phyloP scores from a whole-genome alignment of 345 rosid genomes.

The Acer campestre region DNA sequence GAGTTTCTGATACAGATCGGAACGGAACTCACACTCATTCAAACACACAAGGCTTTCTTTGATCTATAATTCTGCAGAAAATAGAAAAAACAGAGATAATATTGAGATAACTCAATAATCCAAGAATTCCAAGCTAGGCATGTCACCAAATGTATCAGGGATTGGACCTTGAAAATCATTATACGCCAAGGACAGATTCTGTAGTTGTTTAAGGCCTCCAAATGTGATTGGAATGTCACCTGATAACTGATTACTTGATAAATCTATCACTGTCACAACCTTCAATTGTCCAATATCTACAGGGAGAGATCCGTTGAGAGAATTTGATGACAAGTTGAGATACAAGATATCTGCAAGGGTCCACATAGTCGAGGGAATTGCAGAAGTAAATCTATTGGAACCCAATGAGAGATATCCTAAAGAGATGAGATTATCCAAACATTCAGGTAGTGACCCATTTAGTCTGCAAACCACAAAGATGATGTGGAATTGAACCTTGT shows the following conservation, averaged over 20 bases:
- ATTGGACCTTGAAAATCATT: slow-evolving; percentile 23
- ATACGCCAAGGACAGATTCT: neutral
- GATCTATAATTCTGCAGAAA: too few relatives aligned
- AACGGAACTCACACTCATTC: too few relatives aligned
- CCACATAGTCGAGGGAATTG: slow-evolving; percentile 24
- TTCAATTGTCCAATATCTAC: slow-evolving; percentile 18
- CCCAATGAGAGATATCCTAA: neutral
- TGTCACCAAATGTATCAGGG: slow-evolving; percentile 22
- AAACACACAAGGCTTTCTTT: too few relatives aligned
- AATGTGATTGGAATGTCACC: slow-evolving; percentile 14
- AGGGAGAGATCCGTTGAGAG: slow-evolving; percentile 12
- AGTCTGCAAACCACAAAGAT: slow-evolving; percentile 14
- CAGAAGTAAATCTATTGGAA: slow-evolving; percentile 17
- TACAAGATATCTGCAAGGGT: slow-evolving; percentile 13
- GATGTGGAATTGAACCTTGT: slow-evolving; percentile 1
- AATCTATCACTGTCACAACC: slow-evolving; percentile 13
- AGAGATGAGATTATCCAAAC: slow-evolving; percentile 13
- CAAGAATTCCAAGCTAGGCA: slow-evolving; percentile 23
- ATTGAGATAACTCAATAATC: too few relatives aligned
- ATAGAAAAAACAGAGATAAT: too few relatives aligned
- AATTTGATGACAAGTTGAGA: slow-evolving; percentile 26
- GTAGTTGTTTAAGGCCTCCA: slow-evolving; percentile 5
- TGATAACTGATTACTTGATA: slow-evolving; percentile 21
- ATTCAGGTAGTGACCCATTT: neutral
- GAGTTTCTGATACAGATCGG: too few relatives aligned